Conservation (phyloP, 2,329 filamentous ascomycete genomes). For the Neoarthrinium moseri region DNA sequence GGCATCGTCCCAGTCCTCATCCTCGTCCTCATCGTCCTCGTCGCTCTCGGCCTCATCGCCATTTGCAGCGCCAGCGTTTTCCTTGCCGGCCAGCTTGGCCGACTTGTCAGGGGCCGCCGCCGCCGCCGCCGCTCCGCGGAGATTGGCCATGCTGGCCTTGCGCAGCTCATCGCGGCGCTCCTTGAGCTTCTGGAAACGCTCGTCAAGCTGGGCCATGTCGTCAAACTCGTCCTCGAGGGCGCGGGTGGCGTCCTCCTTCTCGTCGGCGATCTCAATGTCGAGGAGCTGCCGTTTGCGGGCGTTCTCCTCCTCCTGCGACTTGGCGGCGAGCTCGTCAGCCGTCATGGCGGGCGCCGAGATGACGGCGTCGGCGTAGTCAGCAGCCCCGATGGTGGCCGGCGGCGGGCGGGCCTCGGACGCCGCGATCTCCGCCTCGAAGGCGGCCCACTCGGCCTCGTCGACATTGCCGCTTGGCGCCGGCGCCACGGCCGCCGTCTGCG, state of each 20-base stretch:
- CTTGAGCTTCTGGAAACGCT: conserved; percentile 66
- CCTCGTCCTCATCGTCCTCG: conserved; percentile 42
- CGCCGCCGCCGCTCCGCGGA: conserved; percentile 12
- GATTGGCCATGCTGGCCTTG: conserved; percentile 29
- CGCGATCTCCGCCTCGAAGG: conserved; percentile 81
- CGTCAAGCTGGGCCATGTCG: conserved; percentile 78
- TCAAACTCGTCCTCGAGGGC: conserved; percentile 77
- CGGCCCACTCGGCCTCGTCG: conserved; percentile 81
- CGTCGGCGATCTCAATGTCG: conserved; percentile 59
- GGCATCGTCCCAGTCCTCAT: conserved; percentile 53
- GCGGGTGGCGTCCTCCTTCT: conserved; percentile 73
- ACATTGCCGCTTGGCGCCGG: conserved; percentile 20
- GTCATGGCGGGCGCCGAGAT: conserved; percentile 70
- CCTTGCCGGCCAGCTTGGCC: conserved; percentile 22
- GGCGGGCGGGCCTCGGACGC: conserved; percentile 25
- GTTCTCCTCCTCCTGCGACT: conserved; percentile 49
- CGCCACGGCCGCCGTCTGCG: conserved; percentile 5
- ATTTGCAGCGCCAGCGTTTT: conserved; percentile 22
- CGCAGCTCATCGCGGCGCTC: conserved; percentile 69
- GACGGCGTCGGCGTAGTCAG: conserved; percentile 45
- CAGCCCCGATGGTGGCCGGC: conserved; percentile 24
- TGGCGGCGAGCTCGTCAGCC: conserved; percentile 59
- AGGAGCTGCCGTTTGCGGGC: conserved; percentile 49
- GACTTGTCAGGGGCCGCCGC: conserved; percentile 10
- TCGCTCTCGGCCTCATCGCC: conserved; percentile 22